phyloP scores from a whole-genome alignment of 148 eudicot species.

The Hydrangea macrophylla region DNA sequence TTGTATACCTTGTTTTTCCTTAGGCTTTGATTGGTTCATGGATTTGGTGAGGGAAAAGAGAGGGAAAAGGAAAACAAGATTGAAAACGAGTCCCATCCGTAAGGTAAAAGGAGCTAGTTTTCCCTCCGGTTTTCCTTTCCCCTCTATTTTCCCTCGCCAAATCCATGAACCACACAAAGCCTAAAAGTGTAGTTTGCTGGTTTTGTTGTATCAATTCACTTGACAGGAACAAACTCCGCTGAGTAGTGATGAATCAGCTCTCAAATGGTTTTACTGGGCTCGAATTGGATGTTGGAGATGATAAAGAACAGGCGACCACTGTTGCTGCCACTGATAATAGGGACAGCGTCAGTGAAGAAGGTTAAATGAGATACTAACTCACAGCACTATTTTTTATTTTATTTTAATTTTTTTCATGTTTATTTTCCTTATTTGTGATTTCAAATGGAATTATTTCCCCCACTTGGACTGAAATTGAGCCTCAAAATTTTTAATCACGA shows the following conservation, averaged over 20 bases:
- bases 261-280: conserved; percentile 36
- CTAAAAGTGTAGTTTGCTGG: conserved; percentile 1
- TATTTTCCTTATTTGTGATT: too few species aligned
- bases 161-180: too few species aligned
- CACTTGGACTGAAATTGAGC: not conserved
- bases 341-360: conserved; percentile 16
- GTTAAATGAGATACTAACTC: not conserved
- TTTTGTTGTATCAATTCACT: not conserved
- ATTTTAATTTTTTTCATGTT: too few species aligned
- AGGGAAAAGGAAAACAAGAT: too few species aligned
- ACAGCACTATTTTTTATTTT: too few species aligned
- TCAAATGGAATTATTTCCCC: not conserved
- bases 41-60: too few species aligned
- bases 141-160: too few species aligned
- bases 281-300: conserved; percentile 31
- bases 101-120: too few species aligned
- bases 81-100: too few species aligned
- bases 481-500: not conserved
- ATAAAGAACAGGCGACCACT: conserved; percentile 13
- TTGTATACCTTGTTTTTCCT: not conserved
- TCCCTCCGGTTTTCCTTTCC: too few species aligned
- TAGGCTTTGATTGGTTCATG: not conserved
- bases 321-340: conserved; percentile 7
- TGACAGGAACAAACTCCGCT: conserved; percentile 9
- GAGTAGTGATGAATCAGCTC: conserved; percentile 24